Evolutionary conservation across 139 green algal species (phyloP).

Genomic region (Chlorella sp.): DNA sequence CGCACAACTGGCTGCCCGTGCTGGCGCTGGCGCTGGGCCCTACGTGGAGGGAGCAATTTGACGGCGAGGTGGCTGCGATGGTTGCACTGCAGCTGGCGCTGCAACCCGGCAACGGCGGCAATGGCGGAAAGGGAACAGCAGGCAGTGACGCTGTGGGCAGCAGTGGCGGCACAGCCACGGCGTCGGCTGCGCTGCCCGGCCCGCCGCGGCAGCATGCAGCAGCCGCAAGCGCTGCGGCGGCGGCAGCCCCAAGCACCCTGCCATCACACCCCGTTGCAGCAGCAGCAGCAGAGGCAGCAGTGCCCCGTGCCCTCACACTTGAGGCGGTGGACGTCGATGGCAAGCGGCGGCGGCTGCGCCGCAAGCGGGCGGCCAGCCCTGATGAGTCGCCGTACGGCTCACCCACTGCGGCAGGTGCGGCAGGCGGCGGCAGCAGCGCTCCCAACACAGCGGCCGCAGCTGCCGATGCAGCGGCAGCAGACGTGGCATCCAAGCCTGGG

Average conservation of each 20-base stretch:
- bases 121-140: neutral
- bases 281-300: neutral
- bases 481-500: neutral
- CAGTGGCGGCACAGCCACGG: neutral
- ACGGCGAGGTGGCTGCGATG: slow-evolving; percentile 35
- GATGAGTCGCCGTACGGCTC: slow-evolving; percentile 17
- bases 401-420: neutral
- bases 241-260: neutral
- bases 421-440: neutral
- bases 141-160: neutral
- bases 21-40: slow-evolving; percentile 27
- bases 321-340: slow-evolving; percentile 41
- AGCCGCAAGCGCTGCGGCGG: neutral
- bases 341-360: slow-evolving; percentile 39
- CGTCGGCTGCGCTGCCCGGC: neutral
- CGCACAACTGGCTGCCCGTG: slow-evolving; percentile 43
- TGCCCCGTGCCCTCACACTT: neutral
- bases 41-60: slow-evolving; percentile 28
- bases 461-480: neutral
- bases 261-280: neutral
- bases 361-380: slow-evolving; percentile 39
- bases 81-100: slow-evolving; percentile 34
- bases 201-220: neutral
- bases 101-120: neutral
- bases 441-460: neutral